Conservation (phyloP, 495 filamentous ascomycete genomes). For the Apiosordaria backusii region DNA sequence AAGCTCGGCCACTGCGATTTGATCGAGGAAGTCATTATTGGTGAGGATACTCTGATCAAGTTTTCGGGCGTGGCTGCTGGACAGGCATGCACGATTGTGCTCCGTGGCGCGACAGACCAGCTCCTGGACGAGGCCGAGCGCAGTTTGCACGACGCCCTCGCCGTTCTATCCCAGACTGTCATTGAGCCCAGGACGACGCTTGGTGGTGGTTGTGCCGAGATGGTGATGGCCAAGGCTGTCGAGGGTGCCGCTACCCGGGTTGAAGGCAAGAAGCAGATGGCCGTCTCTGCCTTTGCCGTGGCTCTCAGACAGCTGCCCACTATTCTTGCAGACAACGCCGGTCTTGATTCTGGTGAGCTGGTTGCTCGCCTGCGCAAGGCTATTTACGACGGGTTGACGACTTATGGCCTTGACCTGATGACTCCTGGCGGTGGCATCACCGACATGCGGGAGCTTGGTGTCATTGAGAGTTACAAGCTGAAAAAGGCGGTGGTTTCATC, state of each 20-base stretch:
- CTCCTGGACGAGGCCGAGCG: constrained; percentile 95
- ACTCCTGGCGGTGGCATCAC: constrained; percentile 89
- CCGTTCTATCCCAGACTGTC: constrained; percentile 95
- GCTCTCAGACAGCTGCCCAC: constrained; percentile 92
- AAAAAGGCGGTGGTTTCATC: constrained; percentile 95
- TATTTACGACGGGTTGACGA: constrained; percentile 90
- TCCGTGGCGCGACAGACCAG: constrained; percentile 94
- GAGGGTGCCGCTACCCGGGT: constrained; percentile 91
- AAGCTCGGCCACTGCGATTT: constrained; percentile 93
- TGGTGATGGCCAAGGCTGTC: constrained; percentile 98
- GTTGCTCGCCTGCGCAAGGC: constrained; percentile 88
- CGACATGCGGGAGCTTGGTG: constrained; percentile 93
- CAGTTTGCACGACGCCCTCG: constrained; percentile 91
- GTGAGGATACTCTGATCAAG: constrained; percentile 93
- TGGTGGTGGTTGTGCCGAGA: constrained; percentile 94
- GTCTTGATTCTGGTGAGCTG: constrained; percentile 89
- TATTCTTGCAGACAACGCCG: constrained; percentile 95
- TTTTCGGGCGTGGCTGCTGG: constrained; percentile 96
- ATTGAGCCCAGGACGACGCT: constrained; percentile 91
- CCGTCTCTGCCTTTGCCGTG: constrained; percentile 82
- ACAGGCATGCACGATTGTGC: constrained; percentile 92
- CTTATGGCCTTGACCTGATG: constrained; percentile 82
- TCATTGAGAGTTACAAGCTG: constrained; percentile 97
- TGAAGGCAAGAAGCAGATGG: constrained; percentile 92
- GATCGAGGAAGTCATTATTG: constrained; percentile 97